Base-by-base conservation (phyloP, 257 asterid species). In the Salvia hispanica region DNA sequence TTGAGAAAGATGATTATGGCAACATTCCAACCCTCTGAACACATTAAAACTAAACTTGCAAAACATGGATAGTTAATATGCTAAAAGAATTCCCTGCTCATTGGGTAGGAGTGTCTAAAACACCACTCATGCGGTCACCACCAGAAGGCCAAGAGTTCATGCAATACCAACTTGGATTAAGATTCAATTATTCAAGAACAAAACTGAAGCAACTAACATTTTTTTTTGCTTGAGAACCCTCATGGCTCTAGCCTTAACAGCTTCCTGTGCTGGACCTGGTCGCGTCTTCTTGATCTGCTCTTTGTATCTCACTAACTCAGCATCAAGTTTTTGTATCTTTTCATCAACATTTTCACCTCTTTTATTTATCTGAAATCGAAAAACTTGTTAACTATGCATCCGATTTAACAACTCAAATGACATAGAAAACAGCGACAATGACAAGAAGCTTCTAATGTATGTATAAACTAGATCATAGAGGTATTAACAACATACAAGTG, bases 251-350 rank as follows among this genome's bases (percentile, higher is more conserved):
- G 95, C 95, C 81, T 93, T 93, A 45, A 93, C 88, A 9, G 96
- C 99, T 76, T 93, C 99, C 68, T 86, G 97, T 8, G 97, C 97
- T 56, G 99, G 99, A 63, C 99, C 99, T 21, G 96, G 99, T 42
- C 99, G 82, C 52, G 92, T 93, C 81, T 84, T 93, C 85, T 90
- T 90, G 48, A 90, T 79, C 86, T 93, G 99, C 70, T 93, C 99
- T 68, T 74, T 93, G 67, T 84, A 93, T 69, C 81, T 82, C 3
- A 89, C 79, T 53, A 90, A 82, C 64, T 93, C 99, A 69, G 79
- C 81, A 71, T 93, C 99, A 65, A 93, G 96, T 81, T 76, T 90
- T 60, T 82, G 83, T 44, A 90, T 90, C 90, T 88, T 93, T 8
- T 90, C 99, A 42, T 93, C 99, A 14, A 90, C 95, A 5, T 55